A percentile compares a stretch with the other conserved stretches of the same genome.
Evolutionary conservation across 1,284 basidiomycete genomes (phyloP).

Genomic region (Malassezia japonica): DNA sequence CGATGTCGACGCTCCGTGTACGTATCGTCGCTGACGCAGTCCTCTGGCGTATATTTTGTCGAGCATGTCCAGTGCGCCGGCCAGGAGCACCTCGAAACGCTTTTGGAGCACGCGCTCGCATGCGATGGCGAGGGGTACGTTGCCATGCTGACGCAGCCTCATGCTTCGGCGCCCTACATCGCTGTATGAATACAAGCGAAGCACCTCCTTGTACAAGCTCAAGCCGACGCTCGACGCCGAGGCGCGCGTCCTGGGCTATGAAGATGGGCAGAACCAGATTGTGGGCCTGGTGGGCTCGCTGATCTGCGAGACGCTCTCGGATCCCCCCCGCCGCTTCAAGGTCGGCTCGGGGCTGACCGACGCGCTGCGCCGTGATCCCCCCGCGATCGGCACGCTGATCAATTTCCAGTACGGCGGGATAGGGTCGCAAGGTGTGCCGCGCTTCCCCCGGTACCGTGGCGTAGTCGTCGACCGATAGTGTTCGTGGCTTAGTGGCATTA

Average conservation of each 20-base stretch:
- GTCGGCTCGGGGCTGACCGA: conserved; percentile 42
- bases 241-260: conserved; percentile 57
- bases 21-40: conserved; percentile 48
- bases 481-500: too few species aligned
- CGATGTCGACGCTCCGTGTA: conserved; percentile 18
- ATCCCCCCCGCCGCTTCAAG: conserved; percentile 52
- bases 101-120: conserved; percentile 55
- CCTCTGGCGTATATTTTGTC: conserved; percentile 49
- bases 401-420: conserved; percentile 30
- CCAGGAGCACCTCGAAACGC: conserved; percentile 55
- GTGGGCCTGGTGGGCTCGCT: conserved; percentile 10
- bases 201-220: conserved; percentile 57
- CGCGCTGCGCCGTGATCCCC: conserved; percentile 27
- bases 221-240: conserved; percentile 64
- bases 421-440: conserved; percentile 8
- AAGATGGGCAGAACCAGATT: conserved; percentile 51
- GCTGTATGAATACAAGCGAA: conserved; percentile 56
- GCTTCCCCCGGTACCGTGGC: conserved; percentile 13
- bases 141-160: conserved; percentile 34
- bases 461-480: conserved; percentile 1
- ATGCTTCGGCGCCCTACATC: conserved; percentile 58
- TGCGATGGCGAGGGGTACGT: conserved; percentile 57
- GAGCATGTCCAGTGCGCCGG: conserved; percentile 54
- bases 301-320: conserved; percentile 44
- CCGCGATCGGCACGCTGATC: conserved; percentile 57